A percentile compares a stretch with the other conserved stretches of the same genome.
phyloP scores from a whole-genome alignment of 768 basidiomycete species.

The Lyophyllum atratum region DNA sequence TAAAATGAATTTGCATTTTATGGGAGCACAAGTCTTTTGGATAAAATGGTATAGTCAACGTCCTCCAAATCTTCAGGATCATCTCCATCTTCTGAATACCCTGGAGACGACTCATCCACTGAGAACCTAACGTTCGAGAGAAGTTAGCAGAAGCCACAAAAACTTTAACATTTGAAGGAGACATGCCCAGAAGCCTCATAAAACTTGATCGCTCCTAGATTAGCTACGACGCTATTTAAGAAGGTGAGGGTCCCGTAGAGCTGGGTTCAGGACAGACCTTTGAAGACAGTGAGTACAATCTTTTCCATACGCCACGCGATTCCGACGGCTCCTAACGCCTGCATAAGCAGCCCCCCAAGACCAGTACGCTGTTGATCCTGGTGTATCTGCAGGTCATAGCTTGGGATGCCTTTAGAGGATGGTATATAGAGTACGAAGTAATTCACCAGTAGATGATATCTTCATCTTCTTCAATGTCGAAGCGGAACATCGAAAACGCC shows the following conservation, averaged over 20 bases:
- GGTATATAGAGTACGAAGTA: not conserved
- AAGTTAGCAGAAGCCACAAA: not conserved
- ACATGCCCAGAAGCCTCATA: conserved; percentile 59
- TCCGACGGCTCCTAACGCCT: conserved; percentile 51
- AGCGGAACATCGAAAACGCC: conserved; percentile 66
- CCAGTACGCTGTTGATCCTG: conserved; percentile 47
- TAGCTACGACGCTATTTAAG: conserved; percentile 36
- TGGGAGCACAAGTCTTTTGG: conserved; percentile 23
- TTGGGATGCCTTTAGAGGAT: conserved; percentile 25
- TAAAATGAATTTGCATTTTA: not conserved
- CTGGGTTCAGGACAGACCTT: conserved; percentile 46
- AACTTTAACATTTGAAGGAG: not conserved
- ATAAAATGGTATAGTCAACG: conserved; percentile 49
- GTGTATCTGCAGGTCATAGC: conserved; percentile 78
- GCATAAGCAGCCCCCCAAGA: conserved; percentile 58
- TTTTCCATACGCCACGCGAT: conserved; percentile 61
- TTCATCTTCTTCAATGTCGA: conserved; percentile 65
- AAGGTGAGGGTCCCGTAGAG: not conserved
- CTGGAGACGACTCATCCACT: conserved; percentile 56
- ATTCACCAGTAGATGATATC: conserved; percentile 72
- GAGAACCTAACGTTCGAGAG: conserved; percentile 43
- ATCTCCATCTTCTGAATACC: conserved; percentile 30
- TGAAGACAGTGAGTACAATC: conserved; percentile 75
- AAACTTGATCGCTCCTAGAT: conserved; percentile 46
- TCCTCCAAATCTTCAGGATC: conserved; percentile 29